Evolutionary conservation across 2,329 filamentous ascomycete species (phyloP), one percentile per base, ranked within the genome.

Genomic region (Fusarium brevicatenulatum): DNA sequence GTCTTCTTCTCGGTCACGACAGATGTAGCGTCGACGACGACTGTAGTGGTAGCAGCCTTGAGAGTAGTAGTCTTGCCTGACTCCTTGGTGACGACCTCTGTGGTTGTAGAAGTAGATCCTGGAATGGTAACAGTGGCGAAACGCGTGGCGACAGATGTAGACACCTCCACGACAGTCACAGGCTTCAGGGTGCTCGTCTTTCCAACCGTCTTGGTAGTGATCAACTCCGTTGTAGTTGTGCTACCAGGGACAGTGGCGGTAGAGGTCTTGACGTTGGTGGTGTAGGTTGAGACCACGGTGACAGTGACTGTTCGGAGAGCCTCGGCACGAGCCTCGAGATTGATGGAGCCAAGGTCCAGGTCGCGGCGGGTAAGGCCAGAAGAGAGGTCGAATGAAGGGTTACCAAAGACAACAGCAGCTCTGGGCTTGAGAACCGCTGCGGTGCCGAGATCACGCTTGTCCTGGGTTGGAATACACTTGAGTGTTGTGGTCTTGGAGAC

Each of bases 21-120:
- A 0, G 71, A 71, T 21, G 70, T 69, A 4, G 73, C 72, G 3
- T 69, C 58, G 9, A 71, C 52, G 7, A 72, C 58, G 1, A 68
- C 28, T 3, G 74, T 76, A 8, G 58, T 64, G 15, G 72, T 77
- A 5, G 49, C 55, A 6, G 72, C 65, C 44, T 76, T 77, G 21
- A 76, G 68, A 4, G 74, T 77, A 19, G 68, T 69, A 7, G 66
- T 76, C 56, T 76, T 76, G 36, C 74, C 74, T 4, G 64, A 63
- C 8, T 72, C 72, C 49, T 72, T 63, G 18, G 72, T 77, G 6
- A 56, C 60, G 9, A 73, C 50, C 11, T 59, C 10, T 6, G 70
- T 75, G 0, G 74, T 74, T 6, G 74, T 76, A 5, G 64, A 52
- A 4, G 63, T 74, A 2, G 70, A 63, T 36, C 74, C 74, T 1